Conservation (phyloP, 2,329 filamentous ascomycete species). For the Monosporascus sp. region DNA sequence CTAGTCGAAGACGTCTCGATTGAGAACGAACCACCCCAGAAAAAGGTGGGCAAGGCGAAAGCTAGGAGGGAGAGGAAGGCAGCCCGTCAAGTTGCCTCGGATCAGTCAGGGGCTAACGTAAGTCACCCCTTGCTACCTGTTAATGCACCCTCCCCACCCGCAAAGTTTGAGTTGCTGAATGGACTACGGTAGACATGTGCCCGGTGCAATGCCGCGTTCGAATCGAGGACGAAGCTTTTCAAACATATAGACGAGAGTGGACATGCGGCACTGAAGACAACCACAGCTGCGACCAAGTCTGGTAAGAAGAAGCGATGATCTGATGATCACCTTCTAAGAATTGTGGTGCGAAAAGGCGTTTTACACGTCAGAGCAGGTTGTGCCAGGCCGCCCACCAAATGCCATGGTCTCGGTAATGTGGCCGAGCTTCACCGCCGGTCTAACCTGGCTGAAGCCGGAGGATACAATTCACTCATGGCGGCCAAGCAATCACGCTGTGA, state of each 20-base stretch:
- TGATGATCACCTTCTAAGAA: not conserved
- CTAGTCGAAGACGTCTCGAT: slow-evolving; percentile 24
- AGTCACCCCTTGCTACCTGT: slow-evolving; percentile 13
- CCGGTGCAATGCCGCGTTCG: slow-evolving; percentile 41
- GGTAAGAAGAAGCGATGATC: slow-evolving; percentile 34
- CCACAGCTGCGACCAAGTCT: slow-evolving; percentile 14
- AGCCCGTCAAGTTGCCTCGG: slow-evolving; percentile 33
- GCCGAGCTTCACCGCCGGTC: too few species aligned
- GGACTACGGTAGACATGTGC: slow-evolving; percentile 35
- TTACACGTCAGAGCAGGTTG: too few species aligned
- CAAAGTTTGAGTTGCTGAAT: slow-evolving; percentile 1
- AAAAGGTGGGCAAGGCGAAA: slow-evolving; percentile 48
- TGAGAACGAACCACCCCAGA: slow-evolving; percentile 17
- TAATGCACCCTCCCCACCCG: not conserved
- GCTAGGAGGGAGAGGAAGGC: slow-evolving; percentile 46
- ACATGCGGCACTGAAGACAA: slow-evolving; percentile 53
- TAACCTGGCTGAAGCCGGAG: too few species aligned
- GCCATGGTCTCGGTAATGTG: too few species aligned
- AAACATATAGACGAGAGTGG: slow-evolving; percentile 62
- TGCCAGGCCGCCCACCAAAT: too few species aligned
- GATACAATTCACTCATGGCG: too few species aligned
- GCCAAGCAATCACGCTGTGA: too few species aligned
- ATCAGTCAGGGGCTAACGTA: slow-evolving; percentile 30
- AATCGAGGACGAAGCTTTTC: slow-evolving; percentile 68
- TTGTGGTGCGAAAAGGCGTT: too few species aligned